Base-by-base conservation (phyloP, 129 eudicot species). In the Arctium lappa region DNA sequence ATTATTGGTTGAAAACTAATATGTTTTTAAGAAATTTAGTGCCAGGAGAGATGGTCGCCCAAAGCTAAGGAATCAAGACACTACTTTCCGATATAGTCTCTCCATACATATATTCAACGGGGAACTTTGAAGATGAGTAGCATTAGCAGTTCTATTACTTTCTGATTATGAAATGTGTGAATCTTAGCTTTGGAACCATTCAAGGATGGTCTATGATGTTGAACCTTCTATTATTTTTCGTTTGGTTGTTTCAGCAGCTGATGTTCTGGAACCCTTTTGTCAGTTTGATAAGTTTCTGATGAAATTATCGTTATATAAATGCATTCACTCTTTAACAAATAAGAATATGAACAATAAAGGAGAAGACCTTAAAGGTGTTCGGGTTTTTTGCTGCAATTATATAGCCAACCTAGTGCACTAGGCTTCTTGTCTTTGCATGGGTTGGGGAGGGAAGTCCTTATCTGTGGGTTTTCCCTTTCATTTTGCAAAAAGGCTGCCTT, bases 91-190 rank as follows among this genome's bases (percentile, higher is more conserved):
- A 40, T 80, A 56, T 80, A 70, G 76, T 34, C 78, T 70, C 50
- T 5, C 10, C 42, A 62, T 81, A 72, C 73, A 53, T 72, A 74
- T 37, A 39, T 31, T 73, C 63, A 65, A 7, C 50, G 22, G 60
- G 56, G 36, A 75, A 81, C 46, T 30, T 78, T 68, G 80, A 62
- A 79, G 75, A 84, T 79, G 60, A 34, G 71, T 79, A 79, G 80
- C 42, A 42, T 79, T 42, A 40, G 36, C 46, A 31, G 69, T 74
- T 73, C 73, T 73, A 42, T 50, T 73, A 22, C 73, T 37, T 60
- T 34, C 31, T 37, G 36, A 8, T 60, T 34, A 16, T 37, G 36
- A 8, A 38, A 48, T 74, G 48, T 74, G 48, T 74, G 22, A 18
- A 18, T 38, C 31, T 74, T 74, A 53, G n/a, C 42, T 74, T 22